phyloP scores from a whole-genome alignment of 495 filamentous ascomycete species.

The Hypoxylon rickii region DNA sequence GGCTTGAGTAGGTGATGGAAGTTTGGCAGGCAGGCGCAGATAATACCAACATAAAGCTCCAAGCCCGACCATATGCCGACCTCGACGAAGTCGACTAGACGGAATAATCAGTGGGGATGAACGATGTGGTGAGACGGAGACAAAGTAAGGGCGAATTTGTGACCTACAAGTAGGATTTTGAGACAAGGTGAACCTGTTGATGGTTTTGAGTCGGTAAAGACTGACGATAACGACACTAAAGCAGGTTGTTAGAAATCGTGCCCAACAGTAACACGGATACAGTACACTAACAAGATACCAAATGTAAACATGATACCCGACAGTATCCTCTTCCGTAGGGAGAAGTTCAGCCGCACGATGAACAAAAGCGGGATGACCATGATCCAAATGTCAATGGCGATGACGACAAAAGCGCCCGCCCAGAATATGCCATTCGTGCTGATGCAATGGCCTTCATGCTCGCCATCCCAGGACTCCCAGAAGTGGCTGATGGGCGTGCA shows the following conservation, averaged over 20 bases:
- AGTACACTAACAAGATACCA: conserved; percentile 14
- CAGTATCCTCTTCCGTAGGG: conserved; percentile 1
- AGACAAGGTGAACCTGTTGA: conserved; percentile 7
- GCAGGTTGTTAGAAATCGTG: background rate
- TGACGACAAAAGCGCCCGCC: conserved; percentile 52
- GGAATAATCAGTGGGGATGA: background rate
- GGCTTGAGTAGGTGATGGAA: conserved; percentile 38
- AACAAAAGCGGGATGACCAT: conserved; percentile 41
- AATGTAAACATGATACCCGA: conserved; percentile 9
- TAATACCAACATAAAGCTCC: conserved; percentile 47
- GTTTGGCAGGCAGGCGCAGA: conserved; percentile 48
- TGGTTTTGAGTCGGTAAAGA: background rate
- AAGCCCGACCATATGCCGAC: conserved; percentile 48
- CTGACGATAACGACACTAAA: conserved; percentile 9
- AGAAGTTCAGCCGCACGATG: conserved; percentile 6
- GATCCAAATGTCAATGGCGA: conserved; percentile 34
- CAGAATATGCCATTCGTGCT: conserved; percentile 53
- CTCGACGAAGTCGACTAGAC: background rate
- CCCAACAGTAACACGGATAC: background rate
- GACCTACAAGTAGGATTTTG: conserved; percentile 5
- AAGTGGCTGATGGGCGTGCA: conserved; percentile 48
- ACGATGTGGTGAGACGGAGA: background rate
- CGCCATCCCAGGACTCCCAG: conserved; percentile 49
- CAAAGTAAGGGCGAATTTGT: background rate
- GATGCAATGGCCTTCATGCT: conserved; percentile 49